These are phyloP conservation scores for Phytophthora boehmeriae DNA, from an alignment of 352 stramenopile species.

Conservation along the genomic window DNA sequence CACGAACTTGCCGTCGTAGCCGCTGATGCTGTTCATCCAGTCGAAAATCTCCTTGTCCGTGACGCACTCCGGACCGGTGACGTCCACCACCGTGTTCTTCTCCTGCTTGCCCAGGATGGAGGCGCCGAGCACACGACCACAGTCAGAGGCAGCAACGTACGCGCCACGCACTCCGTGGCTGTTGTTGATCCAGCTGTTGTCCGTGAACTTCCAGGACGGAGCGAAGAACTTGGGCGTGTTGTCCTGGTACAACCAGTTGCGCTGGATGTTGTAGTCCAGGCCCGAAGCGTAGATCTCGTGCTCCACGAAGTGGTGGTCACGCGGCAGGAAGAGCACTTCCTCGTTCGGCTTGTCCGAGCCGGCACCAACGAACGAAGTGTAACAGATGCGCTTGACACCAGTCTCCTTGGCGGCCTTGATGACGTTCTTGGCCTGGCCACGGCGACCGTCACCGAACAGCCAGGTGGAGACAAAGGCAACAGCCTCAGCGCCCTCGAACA, in stretches of 20 bases:
- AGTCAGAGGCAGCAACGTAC: constrained; percentile 18
- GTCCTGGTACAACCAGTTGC: constrained; percentile 11
- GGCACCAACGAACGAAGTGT: constrained; percentile 9
- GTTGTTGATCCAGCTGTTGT: constrained; percentile 13
- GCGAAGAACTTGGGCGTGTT: constrained; percentile 13
- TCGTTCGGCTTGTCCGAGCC: constrained; percentile 6
- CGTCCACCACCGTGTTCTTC: constrained; percentile 30
- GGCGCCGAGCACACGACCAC: constrained; percentile 21
- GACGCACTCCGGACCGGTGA: constrained; percentile 26
- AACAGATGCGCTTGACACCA: constrained; percentile 14
- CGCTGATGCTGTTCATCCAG: constrained; percentile 24
- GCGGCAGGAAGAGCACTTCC: constrained; percentile 10
- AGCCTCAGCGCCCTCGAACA: constrained; percentile 11
- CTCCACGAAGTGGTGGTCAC: constrained; percentile 12
- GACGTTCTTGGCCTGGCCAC: constrained; percentile 10
- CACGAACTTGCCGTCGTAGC: constrained; percentile 36
- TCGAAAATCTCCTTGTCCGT: constrained; percentile 35
- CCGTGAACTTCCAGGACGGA: constrained; percentile 16
- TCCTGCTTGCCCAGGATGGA: constrained; percentile 29
- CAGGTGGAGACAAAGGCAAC: constrained; percentile 17
- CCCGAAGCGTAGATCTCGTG: constrained; percentile 14
- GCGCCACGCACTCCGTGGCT: constrained; percentile 8
- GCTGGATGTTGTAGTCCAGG: constrained; percentile 17
- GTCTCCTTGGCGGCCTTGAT: constrained; percentile 9
- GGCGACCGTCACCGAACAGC: constrained; percentile 11